Evolutionary conservation across 805 yeast genomes (phyloP).

Genomic region (Schwanniomyces occidentalis): DNA sequence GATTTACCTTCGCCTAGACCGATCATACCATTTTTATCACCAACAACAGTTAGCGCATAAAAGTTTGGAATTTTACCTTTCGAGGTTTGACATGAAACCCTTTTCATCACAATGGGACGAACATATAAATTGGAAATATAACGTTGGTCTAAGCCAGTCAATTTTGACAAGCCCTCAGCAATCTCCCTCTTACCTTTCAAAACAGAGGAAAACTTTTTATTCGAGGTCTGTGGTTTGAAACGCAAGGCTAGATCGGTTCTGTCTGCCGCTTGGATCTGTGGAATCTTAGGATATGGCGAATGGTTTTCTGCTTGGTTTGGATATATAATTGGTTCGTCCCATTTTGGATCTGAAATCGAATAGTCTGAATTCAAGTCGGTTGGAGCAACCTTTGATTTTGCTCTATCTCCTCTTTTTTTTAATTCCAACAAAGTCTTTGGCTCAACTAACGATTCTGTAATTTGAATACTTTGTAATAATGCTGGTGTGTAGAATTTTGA

Average conservation of each 20-base stretch:
- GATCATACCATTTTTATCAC: conserved; percentile 89
- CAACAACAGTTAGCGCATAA: conserved; percentile 85
- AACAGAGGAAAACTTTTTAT: conserved; percentile 10
- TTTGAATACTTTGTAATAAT: conserved; percentile 74
- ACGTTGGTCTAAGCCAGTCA: conserved; percentile 65
- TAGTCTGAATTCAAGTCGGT: conserved; percentile 65
- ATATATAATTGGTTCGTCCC: conserved; percentile 62
- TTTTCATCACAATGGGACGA: conserved; percentile 69
- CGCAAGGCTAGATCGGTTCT: conserved; percentile 41
- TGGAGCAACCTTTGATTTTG: conserved; percentile 61
- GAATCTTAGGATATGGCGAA: conserved; percentile 59
- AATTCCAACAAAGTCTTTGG: conserved; percentile 58
- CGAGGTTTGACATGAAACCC: conserved; percentile 88
- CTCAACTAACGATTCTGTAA: conserved; percentile 73
- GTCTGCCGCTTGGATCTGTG: conserved; percentile 55
- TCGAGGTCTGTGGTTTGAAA: conserved; percentile 24
- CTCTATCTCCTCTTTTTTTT: conserved; percentile 30
- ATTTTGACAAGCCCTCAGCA: conserved; percentile 55
- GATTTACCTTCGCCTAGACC: conserved; percentile 96
- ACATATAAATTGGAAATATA: conserved; percentile 62
- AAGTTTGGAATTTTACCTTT: conserved; percentile 85
- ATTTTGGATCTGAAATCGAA: conserved; percentile 67
- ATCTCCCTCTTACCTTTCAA: conserved; percentile 27
- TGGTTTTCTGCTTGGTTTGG: conserved; percentile 50
- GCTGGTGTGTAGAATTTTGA: conserved; percentile 80